These are phyloP conservation scores for Grosmannia huntii DNA, from an alignment of 2,329 filamentous ascomycete species.

Conservation along the genomic window DNA sequence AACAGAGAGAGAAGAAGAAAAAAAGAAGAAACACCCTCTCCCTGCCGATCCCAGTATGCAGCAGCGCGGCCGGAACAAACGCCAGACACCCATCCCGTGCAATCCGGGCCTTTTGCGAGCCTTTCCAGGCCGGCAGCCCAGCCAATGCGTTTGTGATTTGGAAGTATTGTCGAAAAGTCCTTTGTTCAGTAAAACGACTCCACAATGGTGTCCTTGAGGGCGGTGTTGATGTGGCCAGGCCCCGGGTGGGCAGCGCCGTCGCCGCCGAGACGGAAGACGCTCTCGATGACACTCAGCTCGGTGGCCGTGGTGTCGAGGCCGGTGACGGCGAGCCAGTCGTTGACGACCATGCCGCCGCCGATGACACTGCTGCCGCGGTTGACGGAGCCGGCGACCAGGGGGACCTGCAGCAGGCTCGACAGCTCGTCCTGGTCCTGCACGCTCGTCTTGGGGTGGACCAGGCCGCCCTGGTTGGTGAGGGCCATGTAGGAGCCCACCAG, in stretches of 20 bases:
- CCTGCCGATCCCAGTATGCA: not conserved
- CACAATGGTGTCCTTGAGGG: constrained; percentile 94
- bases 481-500: constrained; percentile 95
- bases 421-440: constrained; percentile 98
- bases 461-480: constrained; percentile 86
- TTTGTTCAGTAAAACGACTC: constrained; percentile 97
- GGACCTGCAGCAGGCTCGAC: constrained; percentile 83
- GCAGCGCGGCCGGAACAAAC: not conserved
- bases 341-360: constrained; percentile 93
- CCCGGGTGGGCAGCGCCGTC: constrained; percentile 41
- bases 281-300: constrained; percentile 91
- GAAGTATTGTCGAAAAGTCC: no score
- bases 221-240: constrained; percentile 65
- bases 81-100: not conserved
- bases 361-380: constrained; percentile 90
- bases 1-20: not conserved
- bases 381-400: constrained; percentile 84
- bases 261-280: constrained; percentile 74
- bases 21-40: not conserved
- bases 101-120: no score
- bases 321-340: constrained; percentile 94
- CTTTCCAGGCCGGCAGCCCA: no score
- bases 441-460: constrained; percentile 93
- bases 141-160: no score
- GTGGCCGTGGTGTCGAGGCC: constrained; percentile 94